Percentiles rank a stretch among this genome's conserved stretches.
Evolutionary conservation across 176 grass and related monocot species (phyloP).

Genomic region (Carex scoparia): DNA sequence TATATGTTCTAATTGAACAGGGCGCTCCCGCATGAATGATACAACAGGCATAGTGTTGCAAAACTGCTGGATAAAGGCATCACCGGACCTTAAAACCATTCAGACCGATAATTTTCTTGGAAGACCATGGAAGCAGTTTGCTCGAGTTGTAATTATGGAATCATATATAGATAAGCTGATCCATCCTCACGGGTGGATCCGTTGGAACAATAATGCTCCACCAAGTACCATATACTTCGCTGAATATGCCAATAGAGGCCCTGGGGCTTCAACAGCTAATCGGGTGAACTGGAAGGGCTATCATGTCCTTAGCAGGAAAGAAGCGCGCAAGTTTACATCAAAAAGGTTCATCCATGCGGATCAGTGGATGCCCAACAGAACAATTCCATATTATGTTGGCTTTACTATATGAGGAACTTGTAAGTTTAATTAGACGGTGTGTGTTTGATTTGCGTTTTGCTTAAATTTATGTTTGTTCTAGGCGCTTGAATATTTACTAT

Average conservation of each 20-base stretch:
- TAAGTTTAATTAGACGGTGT: no score
- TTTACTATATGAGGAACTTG: background rate
- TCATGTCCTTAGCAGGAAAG: constrained; percentile 38
- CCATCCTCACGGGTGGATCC: constrained; percentile 55
- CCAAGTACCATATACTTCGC: constrained; percentile 64
- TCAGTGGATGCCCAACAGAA: constrained; percentile 43
- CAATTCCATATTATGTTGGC: constrained; percentile 38
- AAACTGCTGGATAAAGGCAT: no score
- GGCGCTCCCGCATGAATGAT: no score
- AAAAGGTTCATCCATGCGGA: constrained; percentile 41
- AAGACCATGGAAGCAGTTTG: constrained; percentile 56
- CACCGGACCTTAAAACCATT: no score
- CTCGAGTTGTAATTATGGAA: constrained; percentile 60
- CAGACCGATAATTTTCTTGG: constrained; percentile 32
- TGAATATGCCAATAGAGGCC: constrained; percentile 60
- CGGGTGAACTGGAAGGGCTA: constrained; percentile 50
- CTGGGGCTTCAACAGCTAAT: constrained; percentile 50
- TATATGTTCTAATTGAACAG: no score
- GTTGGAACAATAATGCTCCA: constrained; percentile 37
- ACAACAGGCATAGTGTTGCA: no score
- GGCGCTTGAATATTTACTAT: no score
- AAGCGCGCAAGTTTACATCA: constrained; percentile 52
- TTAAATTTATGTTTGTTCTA: no score
- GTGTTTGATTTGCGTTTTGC: no score
- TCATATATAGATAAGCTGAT: constrained; percentile 50